Conservation (phyloP, 2,329 filamentous ascomycete species). For the Paraphaeosphaeria minitans region DNA sequence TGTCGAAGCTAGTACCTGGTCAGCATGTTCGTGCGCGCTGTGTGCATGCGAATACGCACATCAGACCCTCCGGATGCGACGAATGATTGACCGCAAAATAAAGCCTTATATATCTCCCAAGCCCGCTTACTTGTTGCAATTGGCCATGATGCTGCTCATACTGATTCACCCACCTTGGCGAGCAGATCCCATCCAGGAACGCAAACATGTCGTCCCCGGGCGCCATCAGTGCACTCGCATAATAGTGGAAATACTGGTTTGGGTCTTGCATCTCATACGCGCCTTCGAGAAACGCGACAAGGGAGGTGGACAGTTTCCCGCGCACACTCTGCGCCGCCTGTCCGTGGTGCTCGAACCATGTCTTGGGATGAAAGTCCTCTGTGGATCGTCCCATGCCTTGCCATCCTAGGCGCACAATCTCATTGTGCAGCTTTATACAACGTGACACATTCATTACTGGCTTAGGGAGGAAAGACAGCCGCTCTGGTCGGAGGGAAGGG, state of each 20-base stretch:
- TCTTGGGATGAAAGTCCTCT: slow-evolving; percentile 1
- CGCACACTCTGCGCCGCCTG: slow-evolving; percentile 2
- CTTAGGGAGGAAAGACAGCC: neutral
- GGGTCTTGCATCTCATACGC: neutral
- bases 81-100: slow-evolving; percentile 11
- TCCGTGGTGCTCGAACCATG: slow-evolving; percentile 10
- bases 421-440: slow-evolving; percentile 15
- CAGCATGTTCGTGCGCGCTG: neutral
- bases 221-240: neutral
- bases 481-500: neutral
- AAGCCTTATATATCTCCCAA: slow-evolving; percentile 10
- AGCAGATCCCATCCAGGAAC: neutral
- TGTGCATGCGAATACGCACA: slow-evolving; percentile 3
- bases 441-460: slow-evolving; percentile 9
- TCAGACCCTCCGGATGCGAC: slow-evolving; percentile 9
- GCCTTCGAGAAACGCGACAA: slow-evolving; percentile 9
- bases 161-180: slow-evolving; percentile 1
- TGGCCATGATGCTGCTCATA: slow-evolving; percentile 2
- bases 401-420: slow-evolving; percentile 14
- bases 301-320: slow-evolving; percentile 2
- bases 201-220: slow-evolving; percentile 8
- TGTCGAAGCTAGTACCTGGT: slow-evolving; percentile 15
- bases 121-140: neutral
- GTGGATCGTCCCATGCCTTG: slow-evolving; percentile 1
- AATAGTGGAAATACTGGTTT: slow-evolving; percentile 11